Base-by-base conservation (phyloP, 2,329 filamentous ascomycete species). In the Fusarium incarnatum region DNA sequence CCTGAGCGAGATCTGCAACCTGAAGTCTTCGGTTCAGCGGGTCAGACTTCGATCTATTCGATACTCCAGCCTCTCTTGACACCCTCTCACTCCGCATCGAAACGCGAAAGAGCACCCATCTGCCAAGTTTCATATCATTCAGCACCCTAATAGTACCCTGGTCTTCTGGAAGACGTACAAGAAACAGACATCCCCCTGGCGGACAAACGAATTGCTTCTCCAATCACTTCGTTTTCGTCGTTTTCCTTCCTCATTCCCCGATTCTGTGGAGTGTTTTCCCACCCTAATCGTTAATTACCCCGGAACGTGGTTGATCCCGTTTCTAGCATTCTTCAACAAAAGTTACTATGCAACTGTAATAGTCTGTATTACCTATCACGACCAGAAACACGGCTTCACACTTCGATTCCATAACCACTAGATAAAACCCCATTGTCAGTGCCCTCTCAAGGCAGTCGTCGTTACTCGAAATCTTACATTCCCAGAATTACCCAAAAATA, bases 271-370 rank as follows among this genome's bases (percentile, higher is more conserved):
- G 52, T 56, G n/a, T 28, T 52, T 56, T 57, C 37, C 23, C 64
- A 60, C 59, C 61, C 48, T 75, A 73, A 75, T 75, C 67, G 34
- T 56, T 75, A 75, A 75, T 73, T 62, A 63, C 48, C 44, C 57
- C 52, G 50, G 59, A 65, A 68, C 64, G 72, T 61, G 66, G 67
- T 64, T 61, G 47, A 67, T 47, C 57, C 44, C 27, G 47, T 63
- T 62, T 59, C 64, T 50, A 58, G 34, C 50, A 57, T 52, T 28
- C 50, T 58, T 56, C 48, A 56, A 53, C 55, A 20, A 52, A 52
- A 52, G 49, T 64, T 62, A 63, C 37, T 42, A 68, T 72, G 68
- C 50, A 60, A 68, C 52, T 59, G 55, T 72, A 68, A 54, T 57
- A 59, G 44, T 45, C 52, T 62, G 34, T 57, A 72, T 53, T 57